Evolutionary conservation across 1,139 yeast genomes (phyloP), one percentile per base, ranked within the genome.

Genomic region (Saccharomyces uvarum): DNA sequence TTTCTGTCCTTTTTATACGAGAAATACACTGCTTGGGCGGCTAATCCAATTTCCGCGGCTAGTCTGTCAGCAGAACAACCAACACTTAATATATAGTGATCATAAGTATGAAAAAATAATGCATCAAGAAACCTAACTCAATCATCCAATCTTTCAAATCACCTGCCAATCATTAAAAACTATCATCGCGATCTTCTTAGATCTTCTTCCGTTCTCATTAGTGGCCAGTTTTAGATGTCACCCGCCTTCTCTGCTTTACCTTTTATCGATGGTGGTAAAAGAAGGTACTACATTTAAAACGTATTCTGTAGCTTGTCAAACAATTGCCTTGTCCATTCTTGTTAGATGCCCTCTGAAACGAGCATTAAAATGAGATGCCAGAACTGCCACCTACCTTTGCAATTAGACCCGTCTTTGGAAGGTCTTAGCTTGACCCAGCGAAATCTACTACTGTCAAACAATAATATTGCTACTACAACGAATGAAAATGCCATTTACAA

Each of bases 301-400:
- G 19, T 24, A 16, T 19, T 33, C 14, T 8, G 13, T 16, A 16
- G n/a, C 38, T n/a, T 32, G 11, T 5, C 38, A 11, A 32, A 32
- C 1, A 32, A 2, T 3, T 1, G 38, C 38, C 11, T 5, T n/a
- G 16, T 4, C 19, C 21, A 16, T 14, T 14, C 2, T 33, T 11
- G 21, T 5, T 14, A 14, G 4, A 14, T 14, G 21, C 9, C 3
- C 8, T 11, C 19, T 8, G 19, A 14, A 7, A 14, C 13, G 6
- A 14, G 16, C 41, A 6, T 14, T 33, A 4, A 8, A 16, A 38
- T 38, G 44, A 19, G 19, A 54, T 84, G 90, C 65, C 86, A 82
- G 63, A 73, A 81, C 56, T 84, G 90, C 64, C 77, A 81, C 52
- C 70, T 82, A 33, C 86, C 88, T 2, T 62, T 84, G 51, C 71